A percentile compares a stretch with the other conserved stretches of the same genome.
Conservation (phyloP, 768 basidiomycete genomes). For the Mrakia blollopis region DNA sequence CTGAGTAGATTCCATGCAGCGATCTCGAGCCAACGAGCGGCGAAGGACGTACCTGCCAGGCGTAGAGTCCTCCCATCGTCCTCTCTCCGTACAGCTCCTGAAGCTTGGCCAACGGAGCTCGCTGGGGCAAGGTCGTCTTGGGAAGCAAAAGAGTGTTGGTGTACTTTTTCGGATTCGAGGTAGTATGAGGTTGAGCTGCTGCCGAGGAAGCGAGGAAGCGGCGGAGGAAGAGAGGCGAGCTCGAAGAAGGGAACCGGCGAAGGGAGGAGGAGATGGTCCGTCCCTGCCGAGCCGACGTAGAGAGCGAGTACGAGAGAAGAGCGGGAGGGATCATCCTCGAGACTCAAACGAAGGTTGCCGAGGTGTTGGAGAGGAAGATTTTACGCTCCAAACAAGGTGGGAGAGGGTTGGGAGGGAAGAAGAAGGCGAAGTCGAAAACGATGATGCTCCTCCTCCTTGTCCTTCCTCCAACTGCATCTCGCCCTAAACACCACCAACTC, state of each 20-base stretch:
- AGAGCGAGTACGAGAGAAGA: neutral
- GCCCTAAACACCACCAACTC: no score
- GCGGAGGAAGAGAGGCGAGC: conserved; percentile 5
- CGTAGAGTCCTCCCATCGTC: conserved; percentile 70
- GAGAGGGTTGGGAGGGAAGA: neutral
- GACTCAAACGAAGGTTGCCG: neutral
- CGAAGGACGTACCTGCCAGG: conserved; percentile 46
- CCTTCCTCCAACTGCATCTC: no score
- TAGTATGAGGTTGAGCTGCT: conserved; percentile 16
- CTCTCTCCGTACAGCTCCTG: conserved; percentile 57
- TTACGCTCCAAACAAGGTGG: no score
- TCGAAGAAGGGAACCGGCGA: neutral
- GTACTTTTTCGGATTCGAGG: conserved; percentile 45
- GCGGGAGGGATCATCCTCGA: neutral
- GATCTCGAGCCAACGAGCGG: neutral
- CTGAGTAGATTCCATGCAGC: neutral
- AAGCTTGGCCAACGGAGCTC: conserved; percentile 56
- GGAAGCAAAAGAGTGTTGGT: conserved; percentile 71
- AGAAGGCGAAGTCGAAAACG: neutral
- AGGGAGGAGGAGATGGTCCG: neutral
- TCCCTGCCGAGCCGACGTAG: neutral
- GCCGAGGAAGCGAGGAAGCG: neutral
- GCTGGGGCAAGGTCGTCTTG: conserved; percentile 70
- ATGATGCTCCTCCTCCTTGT: neutral
- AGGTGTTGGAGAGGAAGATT: neutral